These are phyloP conservation scores for Aspergillus floridensis DNA, from an alignment of 2,329 filamentous ascomycete species.

Conservation along the genomic window DNA sequence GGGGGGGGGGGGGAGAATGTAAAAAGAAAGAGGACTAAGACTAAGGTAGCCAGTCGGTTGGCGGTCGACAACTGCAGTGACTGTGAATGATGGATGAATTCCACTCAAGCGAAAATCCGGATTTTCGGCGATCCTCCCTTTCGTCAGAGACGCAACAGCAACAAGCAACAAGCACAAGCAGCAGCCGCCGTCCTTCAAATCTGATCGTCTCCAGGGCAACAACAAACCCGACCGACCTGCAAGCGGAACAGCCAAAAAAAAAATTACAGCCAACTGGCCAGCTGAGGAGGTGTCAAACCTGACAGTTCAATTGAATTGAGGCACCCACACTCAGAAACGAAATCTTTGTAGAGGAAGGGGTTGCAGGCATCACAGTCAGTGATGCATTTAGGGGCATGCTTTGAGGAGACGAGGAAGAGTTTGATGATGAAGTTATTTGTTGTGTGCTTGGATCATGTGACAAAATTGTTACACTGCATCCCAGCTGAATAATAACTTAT, in stretches of 20 bases:
- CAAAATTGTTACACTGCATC: too few species aligned
- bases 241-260: constrained; percentile 17
- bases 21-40: too few species aligned
- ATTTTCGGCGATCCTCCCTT: constrained; percentile 4
- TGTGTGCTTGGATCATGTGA: too few species aligned
- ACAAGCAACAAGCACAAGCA: neutral
- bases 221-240: neutral
- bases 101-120: neutral
- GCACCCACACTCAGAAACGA: too few species aligned
- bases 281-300: neutral
- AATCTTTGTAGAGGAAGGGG: too few species aligned
- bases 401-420: too few species aligned
- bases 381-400: too few species aligned
- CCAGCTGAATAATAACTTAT: too few species aligned
- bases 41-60: neutral
- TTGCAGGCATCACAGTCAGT: too few species aligned
- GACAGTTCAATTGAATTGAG: neutral
- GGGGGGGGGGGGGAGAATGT: too few species aligned
- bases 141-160: constrained; percentile 13
- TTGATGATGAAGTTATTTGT: too few species aligned
- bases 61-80: neutral
- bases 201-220: constrained; percentile 41
- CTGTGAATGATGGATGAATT: too few species aligned
- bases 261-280: constrained; percentile 5
- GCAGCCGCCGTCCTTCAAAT: constrained; percentile 7